Conservation (phyloP, 345 rosid genomes). For the Streptanthus diversifolius region DNA sequence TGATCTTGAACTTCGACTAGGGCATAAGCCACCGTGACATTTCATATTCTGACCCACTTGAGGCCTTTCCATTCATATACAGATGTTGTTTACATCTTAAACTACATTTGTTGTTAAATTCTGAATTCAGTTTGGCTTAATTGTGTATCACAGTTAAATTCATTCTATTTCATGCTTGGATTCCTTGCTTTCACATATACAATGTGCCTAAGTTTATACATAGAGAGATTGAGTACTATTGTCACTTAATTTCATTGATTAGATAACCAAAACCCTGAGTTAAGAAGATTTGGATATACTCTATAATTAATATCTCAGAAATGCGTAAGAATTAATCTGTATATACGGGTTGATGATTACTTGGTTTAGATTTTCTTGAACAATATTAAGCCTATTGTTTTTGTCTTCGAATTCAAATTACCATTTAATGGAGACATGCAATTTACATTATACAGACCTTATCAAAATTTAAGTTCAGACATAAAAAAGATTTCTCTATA, state of each 20-base stretch:
- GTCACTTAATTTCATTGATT: not conserved
- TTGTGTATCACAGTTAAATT: constrained; percentile 17
- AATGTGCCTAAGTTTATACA: not conserved
- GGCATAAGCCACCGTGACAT: constrained; percentile 43
- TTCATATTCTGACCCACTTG: constrained; percentile 22
- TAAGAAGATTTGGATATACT: not conserved
- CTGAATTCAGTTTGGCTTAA: constrained; percentile 5
- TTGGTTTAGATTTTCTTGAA: not conserved
- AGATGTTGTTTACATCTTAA: constrained; percentile 20
- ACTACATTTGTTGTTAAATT: constrained; percentile 21
- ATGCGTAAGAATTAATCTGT: not conserved
- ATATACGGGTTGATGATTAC: not conserved
- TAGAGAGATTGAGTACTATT: not conserved
- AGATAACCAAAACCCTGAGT: not conserved
- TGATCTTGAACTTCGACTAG: constrained; percentile 91
- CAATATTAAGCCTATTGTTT: not conserved
- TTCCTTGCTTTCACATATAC: constrained; percentile 12
- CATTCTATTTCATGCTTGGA: constrained; percentile 15
- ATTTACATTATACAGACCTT: not conserved
- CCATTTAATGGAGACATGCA: constrained; percentile 5
- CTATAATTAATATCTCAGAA: not conserved
- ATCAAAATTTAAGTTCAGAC: not conserved
- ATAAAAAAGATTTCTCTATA: not conserved
- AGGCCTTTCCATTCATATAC: constrained; percentile 5
- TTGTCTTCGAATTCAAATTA: not conserved